A percentile compares a stretch with the other conserved stretches of the same genome.
phyloP scores from a whole-genome alignment of 2,329 filamentous ascomycete species.

The Calonectria pseudoturangicola region DNA sequence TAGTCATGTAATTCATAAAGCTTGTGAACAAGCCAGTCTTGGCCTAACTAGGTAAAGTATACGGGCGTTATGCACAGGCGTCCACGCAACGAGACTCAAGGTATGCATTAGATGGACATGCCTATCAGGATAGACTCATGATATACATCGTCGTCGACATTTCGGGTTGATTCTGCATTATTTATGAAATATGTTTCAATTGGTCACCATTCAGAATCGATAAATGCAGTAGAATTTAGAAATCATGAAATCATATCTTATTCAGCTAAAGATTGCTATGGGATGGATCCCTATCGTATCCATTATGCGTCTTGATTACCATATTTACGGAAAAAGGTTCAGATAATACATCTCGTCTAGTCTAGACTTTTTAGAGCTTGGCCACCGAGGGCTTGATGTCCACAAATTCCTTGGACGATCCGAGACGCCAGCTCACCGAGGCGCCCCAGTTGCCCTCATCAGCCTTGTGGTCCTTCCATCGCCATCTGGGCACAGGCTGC shows the following conservation, averaged over 20 bases:
- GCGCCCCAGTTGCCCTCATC: conserved; percentile 53
- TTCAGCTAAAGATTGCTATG: conserved; percentile 17
- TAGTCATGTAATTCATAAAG: conserved; percentile 9
- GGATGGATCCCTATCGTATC: conserved; percentile 2
- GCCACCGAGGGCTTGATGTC: conserved; percentile 42
- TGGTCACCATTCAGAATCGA: no score
- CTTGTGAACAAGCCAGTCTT: background rate
- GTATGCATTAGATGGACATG: background rate
- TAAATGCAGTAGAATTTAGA: background rate
- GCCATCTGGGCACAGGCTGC: conserved; percentile 69
- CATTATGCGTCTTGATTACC: conserved; percentile 10
- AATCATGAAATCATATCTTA: conserved; percentile 2
- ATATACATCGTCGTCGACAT: background rate
- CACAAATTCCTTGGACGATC: conserved; percentile 53
- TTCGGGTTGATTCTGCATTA: background rate
- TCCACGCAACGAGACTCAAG: background rate
- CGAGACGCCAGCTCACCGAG: conserved; percentile 63
- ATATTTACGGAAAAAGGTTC: background rate
- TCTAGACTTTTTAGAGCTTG: conserved; percentile 39
- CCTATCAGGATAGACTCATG: background rate
- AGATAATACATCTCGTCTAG: conserved; percentile 12
- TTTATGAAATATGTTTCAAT: background rate
- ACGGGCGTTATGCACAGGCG: background rate
- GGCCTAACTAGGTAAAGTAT: background rate
- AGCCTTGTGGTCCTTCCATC: conserved; percentile 66